Conservation (phyloP, 2,329 filamentous ascomycete species). For the Colletotrichum abscissum region DNA sequence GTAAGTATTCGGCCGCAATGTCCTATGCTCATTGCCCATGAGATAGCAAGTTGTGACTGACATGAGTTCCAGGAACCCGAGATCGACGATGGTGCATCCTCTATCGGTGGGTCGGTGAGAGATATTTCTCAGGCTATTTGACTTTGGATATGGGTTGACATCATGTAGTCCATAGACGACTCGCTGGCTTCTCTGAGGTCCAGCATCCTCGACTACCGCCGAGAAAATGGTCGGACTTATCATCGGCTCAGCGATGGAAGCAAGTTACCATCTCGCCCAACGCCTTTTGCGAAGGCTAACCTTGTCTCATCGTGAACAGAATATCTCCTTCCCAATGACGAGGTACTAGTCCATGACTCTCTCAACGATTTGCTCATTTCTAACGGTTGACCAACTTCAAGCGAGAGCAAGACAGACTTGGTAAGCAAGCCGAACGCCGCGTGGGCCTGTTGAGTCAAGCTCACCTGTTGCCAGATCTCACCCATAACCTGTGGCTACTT, state of each 20-base stretch:
- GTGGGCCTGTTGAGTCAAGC: background rate
- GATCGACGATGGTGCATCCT: constrained; percentile 1
- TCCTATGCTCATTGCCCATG: no score
- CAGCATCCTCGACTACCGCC: constrained; percentile 13
- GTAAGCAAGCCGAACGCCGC: background rate
- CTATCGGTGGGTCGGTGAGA: background rate
- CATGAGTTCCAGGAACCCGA: background rate
- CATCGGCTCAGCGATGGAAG: constrained; percentile 40
- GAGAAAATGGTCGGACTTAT: constrained; percentile 23
- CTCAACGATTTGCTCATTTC: background rate
- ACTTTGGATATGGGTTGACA: background rate
- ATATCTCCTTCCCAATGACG: constrained; percentile 21
- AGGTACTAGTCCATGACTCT: background rate
- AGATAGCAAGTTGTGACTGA: background rate
- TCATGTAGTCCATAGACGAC: background rate
- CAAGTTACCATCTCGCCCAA: background rate
- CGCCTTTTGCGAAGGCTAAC: background rate
- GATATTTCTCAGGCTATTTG: background rate
- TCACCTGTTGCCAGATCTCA: constrained; percentile 41
- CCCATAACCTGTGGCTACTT: constrained; percentile 48
- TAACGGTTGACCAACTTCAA: background rate
- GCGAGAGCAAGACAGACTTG: constrained; percentile 24
- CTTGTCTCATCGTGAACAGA: background rate
- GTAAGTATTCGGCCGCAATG: background rate
- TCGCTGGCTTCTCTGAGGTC: background rate